A percentile compares a stretch with the other conserved stretches of the same genome.
Conservation (phyloP, 2,329 filamentous ascomycete species). For the Aspergillus texensis region DNA sequence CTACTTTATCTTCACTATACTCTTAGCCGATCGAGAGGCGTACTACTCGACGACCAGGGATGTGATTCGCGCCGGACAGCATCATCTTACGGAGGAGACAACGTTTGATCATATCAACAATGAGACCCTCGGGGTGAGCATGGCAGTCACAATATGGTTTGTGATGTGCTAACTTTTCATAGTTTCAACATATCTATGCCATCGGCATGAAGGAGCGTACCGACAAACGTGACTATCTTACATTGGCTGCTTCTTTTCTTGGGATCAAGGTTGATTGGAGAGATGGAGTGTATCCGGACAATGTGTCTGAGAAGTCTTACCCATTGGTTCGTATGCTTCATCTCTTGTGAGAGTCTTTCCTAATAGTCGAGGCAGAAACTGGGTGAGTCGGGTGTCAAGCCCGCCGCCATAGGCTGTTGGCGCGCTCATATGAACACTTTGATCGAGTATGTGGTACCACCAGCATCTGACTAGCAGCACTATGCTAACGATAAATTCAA, state of each 20-base stretch:
- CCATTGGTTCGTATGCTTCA: constrained; percentile 31
- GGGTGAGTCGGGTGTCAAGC: constrained; percentile 18
- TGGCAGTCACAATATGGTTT: background rate
- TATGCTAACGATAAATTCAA: background rate
- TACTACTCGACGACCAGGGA: constrained; percentile 7
- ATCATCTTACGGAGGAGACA: constrained; percentile 15
- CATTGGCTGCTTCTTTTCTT: constrained; percentile 46
- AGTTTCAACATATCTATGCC: constrained; percentile 52
- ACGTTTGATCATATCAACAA: constrained; percentile 28
- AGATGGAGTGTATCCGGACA: constrained; percentile 46
- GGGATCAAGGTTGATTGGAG: constrained; percentile 50
- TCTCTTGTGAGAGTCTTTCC: background rate
- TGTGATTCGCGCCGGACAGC: constrained; percentile 9
- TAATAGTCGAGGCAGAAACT: constrained; percentile 16
- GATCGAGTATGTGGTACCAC: constrained; percentile 25
- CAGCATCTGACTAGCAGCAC: background rate
- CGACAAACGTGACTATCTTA: constrained; percentile 54
- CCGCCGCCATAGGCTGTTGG: constrained; percentile 46
- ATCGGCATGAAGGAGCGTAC: constrained; percentile 51
- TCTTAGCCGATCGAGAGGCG: constrained; percentile 2
- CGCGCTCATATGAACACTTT: constrained; percentile 45
- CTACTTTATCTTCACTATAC: constrained; percentile 6
- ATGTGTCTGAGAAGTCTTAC: constrained; percentile 47
- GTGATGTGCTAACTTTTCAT: background rate
- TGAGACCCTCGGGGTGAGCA: constrained; percentile 30